Evolutionary conservation across 805 yeast species (phyloP).

Genomic region (Nakazawaea holstii): DNA sequence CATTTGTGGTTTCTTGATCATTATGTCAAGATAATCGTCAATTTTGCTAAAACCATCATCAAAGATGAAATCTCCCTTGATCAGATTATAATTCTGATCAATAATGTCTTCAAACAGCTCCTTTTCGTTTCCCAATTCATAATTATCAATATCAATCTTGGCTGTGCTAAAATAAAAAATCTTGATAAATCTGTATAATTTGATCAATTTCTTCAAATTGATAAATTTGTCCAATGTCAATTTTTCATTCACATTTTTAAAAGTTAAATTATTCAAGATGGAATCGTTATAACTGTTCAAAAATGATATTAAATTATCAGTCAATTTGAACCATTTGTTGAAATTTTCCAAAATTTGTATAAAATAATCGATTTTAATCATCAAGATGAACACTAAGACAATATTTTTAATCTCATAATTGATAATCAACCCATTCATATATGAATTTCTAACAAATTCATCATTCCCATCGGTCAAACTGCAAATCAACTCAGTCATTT

Average conservation of each 20-base stretch:
- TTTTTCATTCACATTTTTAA: constrained; percentile 18
- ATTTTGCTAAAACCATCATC: constrained; percentile 18
- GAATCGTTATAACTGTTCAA: constrained; percentile 19
- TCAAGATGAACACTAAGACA: constrained; percentile 31
- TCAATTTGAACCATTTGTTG: constrained; percentile 21
- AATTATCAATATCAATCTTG: constrained; percentile 40
- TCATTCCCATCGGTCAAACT: constrained; percentile 35
- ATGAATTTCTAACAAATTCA: constrained; percentile 24
- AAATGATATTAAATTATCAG: constrained; percentile 24
- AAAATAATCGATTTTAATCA: constrained; percentile 31
- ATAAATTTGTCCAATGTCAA: constrained; percentile 15
- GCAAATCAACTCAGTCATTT: constrained; percentile 19
- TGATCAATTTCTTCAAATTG: constrained; percentile 17
- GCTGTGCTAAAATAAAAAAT: constrained; percentile 43
- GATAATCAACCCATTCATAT: constrained; percentile 8
- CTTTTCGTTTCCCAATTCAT: constrained; percentile 28
- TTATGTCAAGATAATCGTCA: constrained; percentile 6
- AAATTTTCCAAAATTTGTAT: constrained; percentile 37
- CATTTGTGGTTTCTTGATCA: constrained; percentile 6
- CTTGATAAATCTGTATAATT: constrained; percentile 27
- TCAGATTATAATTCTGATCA: constrained; percentile 21
- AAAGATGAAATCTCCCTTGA: constrained; percentile 18
- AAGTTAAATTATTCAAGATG: constrained; percentile 17
- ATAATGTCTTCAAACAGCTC: constrained; percentile 40
- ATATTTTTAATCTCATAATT: constrained; percentile 15